Base-by-base conservation (phyloP, 345 rosid species). In the Salix arbutifolia region DNA sequence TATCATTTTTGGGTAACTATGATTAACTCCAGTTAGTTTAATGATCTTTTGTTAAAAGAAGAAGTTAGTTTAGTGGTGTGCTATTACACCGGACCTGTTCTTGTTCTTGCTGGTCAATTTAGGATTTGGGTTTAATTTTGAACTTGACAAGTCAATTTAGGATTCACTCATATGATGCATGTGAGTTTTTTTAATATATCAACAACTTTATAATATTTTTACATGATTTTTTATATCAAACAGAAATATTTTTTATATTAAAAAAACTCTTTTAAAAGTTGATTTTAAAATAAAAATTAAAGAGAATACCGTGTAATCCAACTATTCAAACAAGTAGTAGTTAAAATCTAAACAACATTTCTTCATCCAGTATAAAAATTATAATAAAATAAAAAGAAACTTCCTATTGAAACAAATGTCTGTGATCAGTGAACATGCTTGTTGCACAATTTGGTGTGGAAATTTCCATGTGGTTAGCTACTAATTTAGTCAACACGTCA, bases 401-500 rank as follows among this genome's bases (percentile, higher is more conserved):
- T 56, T 9, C 13, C 10, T n/a, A 10, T 56, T 23, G 10, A n/a
- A 56, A 10, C 26, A 56, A 9, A 58, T 58, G 25, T 53, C 26
- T 58, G 25, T 9, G 25, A 56, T n/a, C 4, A 58, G 62, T 9
- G 62, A 58, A 58, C 62, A 58, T n/a, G 62, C 62, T 58, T 58
- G 23, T n/a, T 58, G 62, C 28, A n/a, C n/a, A 58, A 58, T 58
- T 58, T n/a, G 61, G 28, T 23, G 25, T 58, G 28, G 62, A n/a
- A 58, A 58, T 58, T 10, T n/a, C 62, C 28, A 58, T 23, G 28
- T n/a, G 23, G 26, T 58, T 10, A 58, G 5, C 14, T 58, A 3
- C 66, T 9, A 31, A 74, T 64, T 19, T 74, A 33, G 70, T 75
- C 71, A 67, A 75, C 42, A 58, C 28, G 62, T 58, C 62, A 58